These are phyloP conservation scores for Sporothrix sp. DNA, from an alignment of 2,329 filamentous ascomycete genomes.

Conservation along the genomic window DNA sequence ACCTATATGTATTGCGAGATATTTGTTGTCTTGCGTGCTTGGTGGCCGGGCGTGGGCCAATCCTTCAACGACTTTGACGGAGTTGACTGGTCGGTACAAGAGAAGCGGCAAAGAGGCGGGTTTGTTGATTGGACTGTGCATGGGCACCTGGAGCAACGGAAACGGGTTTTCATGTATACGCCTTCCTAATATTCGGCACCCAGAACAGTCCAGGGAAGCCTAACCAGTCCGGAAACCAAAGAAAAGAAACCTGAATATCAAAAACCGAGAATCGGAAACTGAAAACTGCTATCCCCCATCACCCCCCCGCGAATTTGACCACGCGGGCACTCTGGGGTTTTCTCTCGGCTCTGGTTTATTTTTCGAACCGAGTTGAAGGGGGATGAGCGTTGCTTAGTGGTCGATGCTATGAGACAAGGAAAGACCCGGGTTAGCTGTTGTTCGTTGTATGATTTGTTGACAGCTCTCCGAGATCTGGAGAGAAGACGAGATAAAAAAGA, in stretches of 20 bases:
- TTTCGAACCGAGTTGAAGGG: too few species aligned
- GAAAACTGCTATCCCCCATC: too few species aligned
- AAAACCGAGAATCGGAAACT: too few species aligned
- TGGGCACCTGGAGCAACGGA: neutral
- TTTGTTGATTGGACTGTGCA: neutral
- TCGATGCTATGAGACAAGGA: conserved; percentile 17
- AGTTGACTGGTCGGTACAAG: neutral
- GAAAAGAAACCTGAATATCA: neutral
- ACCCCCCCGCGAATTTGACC: too few species aligned
- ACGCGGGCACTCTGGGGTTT: too few species aligned
- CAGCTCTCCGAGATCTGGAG: neutral
- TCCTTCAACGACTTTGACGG: neutral
- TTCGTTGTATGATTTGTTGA: conserved; percentile 13
- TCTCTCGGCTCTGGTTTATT: too few species aligned
- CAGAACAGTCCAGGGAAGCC: neutral
- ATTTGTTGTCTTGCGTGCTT: conserved; percentile 4
- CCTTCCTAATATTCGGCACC: neutral
- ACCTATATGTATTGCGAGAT: neutral
- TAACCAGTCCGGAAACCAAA: neutral
- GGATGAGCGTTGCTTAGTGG: conserved; percentile 17
- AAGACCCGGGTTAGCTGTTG: conserved; percentile 21
- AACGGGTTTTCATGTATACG: neutral
- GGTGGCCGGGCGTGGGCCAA: neutral
- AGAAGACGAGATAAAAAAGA: conserved; percentile 10
- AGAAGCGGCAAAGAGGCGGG: neutral